These are phyloP conservation scores for Colletotrichum tamarilloi DNA, from an alignment of 2,329 filamentous ascomycete species.

Conservation along the genomic window DNA sequence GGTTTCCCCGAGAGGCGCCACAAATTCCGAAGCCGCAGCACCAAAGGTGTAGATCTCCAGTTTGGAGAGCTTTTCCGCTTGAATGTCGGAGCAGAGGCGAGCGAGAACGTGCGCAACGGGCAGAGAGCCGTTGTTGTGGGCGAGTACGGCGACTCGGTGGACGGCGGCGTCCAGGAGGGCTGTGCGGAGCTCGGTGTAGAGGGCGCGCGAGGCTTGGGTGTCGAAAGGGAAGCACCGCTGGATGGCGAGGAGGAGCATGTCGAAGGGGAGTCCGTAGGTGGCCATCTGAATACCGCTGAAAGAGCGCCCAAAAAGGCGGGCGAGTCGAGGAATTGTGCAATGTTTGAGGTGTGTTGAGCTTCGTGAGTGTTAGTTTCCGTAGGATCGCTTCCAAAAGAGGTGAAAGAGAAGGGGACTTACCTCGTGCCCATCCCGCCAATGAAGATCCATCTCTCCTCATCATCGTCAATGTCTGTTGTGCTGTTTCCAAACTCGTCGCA, in stretches of 20 bases:
- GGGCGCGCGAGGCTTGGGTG: conserved; percentile 41
- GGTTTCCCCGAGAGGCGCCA: conserved; percentile 45
- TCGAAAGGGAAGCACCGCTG: conserved; percentile 46
- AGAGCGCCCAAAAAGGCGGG: conserved; percentile 49
- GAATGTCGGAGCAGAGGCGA: conserved; percentile 51
- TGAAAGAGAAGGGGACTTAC: conserved; percentile 34
- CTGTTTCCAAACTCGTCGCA: conserved; percentile 39
- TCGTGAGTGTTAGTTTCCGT: neutral
- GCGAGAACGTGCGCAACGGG: conserved; percentile 48
- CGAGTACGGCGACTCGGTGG: conserved; percentile 50
- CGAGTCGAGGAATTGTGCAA: conserved; percentile 47
- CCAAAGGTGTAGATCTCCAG: conserved; percentile 59
- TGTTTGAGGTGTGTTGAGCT: conserved; percentile 45
- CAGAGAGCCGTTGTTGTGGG: conserved; percentile 53
- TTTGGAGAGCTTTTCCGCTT: conserved; percentile 47
- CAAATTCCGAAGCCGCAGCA: conserved; percentile 50
- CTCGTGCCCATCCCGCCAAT: conserved; percentile 47
- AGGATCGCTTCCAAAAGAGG: neutral
- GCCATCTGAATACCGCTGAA: conserved; percentile 63
- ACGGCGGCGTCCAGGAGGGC: conserved; percentile 47
- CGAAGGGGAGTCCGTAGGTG: conserved; percentile 64
- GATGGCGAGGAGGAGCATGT: conserved; percentile 53
- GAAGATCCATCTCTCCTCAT: conserved; percentile 49
- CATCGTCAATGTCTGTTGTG: conserved; percentile 42
- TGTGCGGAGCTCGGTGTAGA: conserved; percentile 50